Base-by-base conservation (phyloP, 2,329 filamentous ascomycete species). In the Ascochyta lentis region DNA sequence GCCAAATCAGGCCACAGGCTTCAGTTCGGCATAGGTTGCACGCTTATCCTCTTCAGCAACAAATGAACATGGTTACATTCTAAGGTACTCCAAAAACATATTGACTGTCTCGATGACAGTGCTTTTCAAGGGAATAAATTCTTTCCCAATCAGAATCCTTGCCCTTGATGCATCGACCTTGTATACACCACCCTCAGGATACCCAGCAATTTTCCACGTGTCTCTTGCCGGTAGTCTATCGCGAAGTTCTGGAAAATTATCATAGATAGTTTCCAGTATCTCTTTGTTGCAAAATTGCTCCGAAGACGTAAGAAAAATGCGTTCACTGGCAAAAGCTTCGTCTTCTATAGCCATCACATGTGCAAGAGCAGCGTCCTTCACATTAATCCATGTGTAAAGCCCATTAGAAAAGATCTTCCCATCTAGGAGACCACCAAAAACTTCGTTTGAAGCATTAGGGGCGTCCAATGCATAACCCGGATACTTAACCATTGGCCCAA, bases 361-460 rank as follows among this genome's bases (percentile, higher is more conserved):
- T 0, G 82, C 82, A 1, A 80, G 69, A 0, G 86, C 86, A 0
- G 88, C 80, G 61, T 89, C 76, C 19, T 71, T 68, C 12, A 78
- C 75, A 53, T 78, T 74, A 23, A 76, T 66, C 69, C 71, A 76
- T 10, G 34, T 35, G 19, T 43, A 60, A 34, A 41, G 33, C 5
- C n/a, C 49, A 19, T 37, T 56, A 6, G 40, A 34, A 2, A 27
- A 76, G 10, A 87, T 78, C 9, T 78, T 76, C 0, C 81, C 73
- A 53, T 83, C 84, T 4, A 54, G 33, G 9, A 57, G 27, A 24
- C 19, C 40, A 12, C 38, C 22, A 22, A 62, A 53, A 6, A 52
- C 26, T 0, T 29, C 46, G 10, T 90, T 91, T 8, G 86, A 89
- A 1, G 87, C 88, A 73, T 91, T 91, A 50, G 91, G 77, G 0